Evolutionary conservation across 1,139 yeast genomes (phyloP).

Genomic region (Sugiyamaella castrensis): DNA sequence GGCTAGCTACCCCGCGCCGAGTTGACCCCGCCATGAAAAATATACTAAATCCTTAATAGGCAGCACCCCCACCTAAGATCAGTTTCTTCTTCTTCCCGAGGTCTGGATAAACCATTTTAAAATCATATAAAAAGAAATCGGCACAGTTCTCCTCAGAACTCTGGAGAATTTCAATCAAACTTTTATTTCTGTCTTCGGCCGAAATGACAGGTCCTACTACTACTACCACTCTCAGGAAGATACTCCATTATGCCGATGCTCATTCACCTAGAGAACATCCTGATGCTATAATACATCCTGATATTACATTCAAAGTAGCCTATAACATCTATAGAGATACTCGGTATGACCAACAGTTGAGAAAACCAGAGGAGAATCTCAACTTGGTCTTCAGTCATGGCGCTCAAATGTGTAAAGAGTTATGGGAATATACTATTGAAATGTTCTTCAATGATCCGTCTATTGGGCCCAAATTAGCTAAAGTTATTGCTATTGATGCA

Average conservation of each 20-base stretch:
- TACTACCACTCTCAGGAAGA: too few relatives aligned
- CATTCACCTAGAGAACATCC: constrained; percentile 26
- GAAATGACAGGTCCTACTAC: too few relatives aligned
- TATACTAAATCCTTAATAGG: too few relatives aligned
- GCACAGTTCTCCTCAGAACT: too few relatives aligned
- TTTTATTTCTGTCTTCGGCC: too few relatives aligned
- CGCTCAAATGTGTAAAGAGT: constrained; percentile 63
- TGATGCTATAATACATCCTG: constrained; percentile 23
- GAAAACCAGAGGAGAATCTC: constrained; percentile 28
- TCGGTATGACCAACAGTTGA: constrained; percentile 9
- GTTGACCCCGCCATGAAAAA: too few relatives aligned
- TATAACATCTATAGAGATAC: constrained; percentile 23
- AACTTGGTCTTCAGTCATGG: constrained; percentile 66
- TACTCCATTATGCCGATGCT: constrained; percentile 24
- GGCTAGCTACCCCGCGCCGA: too few relatives aligned
- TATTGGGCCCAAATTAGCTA: constrained; percentile 35
- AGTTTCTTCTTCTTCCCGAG: too few relatives aligned
- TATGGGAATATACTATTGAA: constrained; percentile 60
- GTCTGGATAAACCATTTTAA: too few relatives aligned
- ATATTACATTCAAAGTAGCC: constrained; percentile 26
- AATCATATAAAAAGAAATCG: too few relatives aligned
- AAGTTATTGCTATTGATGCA: constrained; percentile 56
- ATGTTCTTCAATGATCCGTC: constrained; percentile 36
- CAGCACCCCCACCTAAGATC: too few relatives aligned
- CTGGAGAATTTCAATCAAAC: too few relatives aligned